These are phyloP conservation scores for Fusarium drepaniforme DNA, from an alignment of 2,329 filamentous ascomycete genomes.

Conservation along the genomic window DNA sequence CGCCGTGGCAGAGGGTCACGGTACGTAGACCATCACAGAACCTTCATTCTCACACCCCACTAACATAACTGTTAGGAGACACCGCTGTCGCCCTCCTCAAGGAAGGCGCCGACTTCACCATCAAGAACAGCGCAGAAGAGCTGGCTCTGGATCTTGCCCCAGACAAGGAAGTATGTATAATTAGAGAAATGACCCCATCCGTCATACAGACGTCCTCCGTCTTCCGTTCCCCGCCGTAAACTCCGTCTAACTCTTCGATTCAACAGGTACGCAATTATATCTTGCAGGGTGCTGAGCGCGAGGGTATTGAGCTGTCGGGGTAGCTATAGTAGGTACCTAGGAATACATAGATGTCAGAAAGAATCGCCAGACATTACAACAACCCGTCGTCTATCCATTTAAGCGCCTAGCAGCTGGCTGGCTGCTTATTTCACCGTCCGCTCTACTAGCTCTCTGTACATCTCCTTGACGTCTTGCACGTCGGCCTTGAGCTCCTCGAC, in stretches of 20 bases:
- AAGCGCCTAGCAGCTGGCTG: constrained; percentile 2
- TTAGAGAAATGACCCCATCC: not conserved
- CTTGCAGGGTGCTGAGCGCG: constrained; percentile 80
- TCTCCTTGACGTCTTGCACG: constrained; percentile 92
- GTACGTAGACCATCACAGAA: constrained; percentile 51
- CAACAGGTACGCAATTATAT: constrained; percentile 80
- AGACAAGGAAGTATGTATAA: constrained; percentile 77
- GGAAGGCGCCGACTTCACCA: constrained; percentile 84
- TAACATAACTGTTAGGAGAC: constrained; percentile 66
- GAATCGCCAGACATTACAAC: constrained; percentile 19
- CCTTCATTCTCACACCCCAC: not conserved
- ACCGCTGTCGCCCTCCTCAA: constrained; percentile 86
- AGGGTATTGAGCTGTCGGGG: constrained; percentile 76
- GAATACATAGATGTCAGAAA: constrained; percentile 39
- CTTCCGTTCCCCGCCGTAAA: constrained; percentile 11
- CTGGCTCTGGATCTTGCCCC: constrained; percentile 86
- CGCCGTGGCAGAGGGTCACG: constrained; percentile 80
- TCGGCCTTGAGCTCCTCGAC: constrained; percentile 92
- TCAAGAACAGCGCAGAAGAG: constrained; percentile 78
- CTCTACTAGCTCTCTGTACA: constrained; percentile 94
- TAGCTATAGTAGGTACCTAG: constrained; percentile 39
- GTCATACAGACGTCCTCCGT: not conserved
- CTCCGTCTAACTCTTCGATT: constrained; percentile 37
- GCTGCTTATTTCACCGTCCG: constrained; percentile 75
- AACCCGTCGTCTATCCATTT: not conserved